Percentiles rank a stretch among this genome's conserved stretches.
Conservation (phyloP, 805 yeast species). For the Brettanomyces bruxellensis region DNA sequence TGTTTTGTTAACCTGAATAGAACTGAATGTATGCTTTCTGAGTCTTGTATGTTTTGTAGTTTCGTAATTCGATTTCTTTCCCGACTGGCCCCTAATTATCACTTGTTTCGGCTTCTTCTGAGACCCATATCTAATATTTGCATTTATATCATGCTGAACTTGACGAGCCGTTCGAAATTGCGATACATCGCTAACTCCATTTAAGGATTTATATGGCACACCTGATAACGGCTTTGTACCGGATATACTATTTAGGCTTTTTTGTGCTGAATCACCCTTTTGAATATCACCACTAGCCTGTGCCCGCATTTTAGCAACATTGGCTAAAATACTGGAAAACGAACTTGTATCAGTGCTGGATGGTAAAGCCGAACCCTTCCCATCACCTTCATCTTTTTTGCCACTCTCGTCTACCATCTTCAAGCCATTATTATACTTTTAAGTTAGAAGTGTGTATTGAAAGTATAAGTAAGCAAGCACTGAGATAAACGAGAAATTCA, state of each 20-base stretch:
- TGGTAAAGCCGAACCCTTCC: background rate
- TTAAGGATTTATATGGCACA: background rate
- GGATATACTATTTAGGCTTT: background rate
- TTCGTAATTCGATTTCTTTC: conserved; percentile 6
- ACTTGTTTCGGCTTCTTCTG: conserved; percentile 5
- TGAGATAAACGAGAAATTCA: no score
- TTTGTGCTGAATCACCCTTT: background rate
- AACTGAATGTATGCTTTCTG: conserved; percentile 18
- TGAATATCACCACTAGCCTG: conserved; percentile 11
- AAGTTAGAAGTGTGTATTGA: no score
- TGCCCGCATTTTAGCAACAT: conserved; percentile 54
- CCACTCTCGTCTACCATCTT: no score
- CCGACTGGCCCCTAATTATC: conserved; percentile 10
- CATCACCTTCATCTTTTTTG: no score
- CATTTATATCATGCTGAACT: background rate
- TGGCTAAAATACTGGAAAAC: conserved; percentile 61
- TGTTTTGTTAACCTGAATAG: conserved; percentile 49
- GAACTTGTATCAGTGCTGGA: conserved; percentile 38
- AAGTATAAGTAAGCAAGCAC: no score
- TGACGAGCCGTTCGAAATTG: background rate
- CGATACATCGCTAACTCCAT: background rate
- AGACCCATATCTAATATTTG: background rate
- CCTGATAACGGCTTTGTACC: background rate
- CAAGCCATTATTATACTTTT: no score
- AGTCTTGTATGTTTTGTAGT: conserved; percentile 10